These are phyloP conservation scores for Rubia peregrina DNA, from an alignment of 305 asterid genomes.

Conservation along the genomic window DNA sequence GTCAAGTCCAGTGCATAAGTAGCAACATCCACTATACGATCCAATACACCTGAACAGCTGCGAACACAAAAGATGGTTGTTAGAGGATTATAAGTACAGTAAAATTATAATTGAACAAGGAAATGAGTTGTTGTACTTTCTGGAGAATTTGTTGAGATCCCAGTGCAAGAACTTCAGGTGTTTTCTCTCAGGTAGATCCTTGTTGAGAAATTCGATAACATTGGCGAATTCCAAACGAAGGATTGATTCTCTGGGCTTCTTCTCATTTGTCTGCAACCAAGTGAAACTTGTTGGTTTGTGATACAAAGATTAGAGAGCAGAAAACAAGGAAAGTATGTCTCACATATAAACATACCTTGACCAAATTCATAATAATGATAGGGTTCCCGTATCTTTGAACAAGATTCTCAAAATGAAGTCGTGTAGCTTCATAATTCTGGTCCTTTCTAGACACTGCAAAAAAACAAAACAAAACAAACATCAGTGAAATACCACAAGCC, in stretches of 20 bases:
- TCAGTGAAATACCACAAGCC: conserved; percentile 10
- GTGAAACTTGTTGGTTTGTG: conserved; percentile 11
- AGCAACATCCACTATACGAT: conserved; percentile 63
- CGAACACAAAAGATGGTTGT: conserved; percentile 18
- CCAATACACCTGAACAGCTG: conserved; percentile 61
- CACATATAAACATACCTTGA: conserved; percentile 52
- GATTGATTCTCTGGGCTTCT: conserved; percentile 90
- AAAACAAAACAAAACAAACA: conserved; percentile 27
- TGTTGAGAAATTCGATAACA: conserved; percentile 76
- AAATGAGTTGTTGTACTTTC: conserved; percentile 41
- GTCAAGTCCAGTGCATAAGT: conserved; percentile 64
- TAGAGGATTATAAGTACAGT: conserved; percentile 1
- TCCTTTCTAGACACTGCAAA: conserved; percentile 77
- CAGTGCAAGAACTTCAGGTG: conserved; percentile 91
- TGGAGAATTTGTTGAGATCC: conserved; percentile 79
- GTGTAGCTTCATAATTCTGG: conserved; percentile 66
- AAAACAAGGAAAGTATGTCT: conserved; percentile 5
- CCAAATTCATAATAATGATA: conserved; percentile 72
- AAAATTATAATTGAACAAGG: conserved; percentile 2
- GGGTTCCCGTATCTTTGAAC: conserved; percentile 93
- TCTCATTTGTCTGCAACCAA: conserved; percentile 65
- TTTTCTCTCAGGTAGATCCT: conserved; percentile 49
- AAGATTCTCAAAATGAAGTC: conserved; percentile 85
- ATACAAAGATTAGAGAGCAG: neutral
- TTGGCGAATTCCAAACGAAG: conserved; percentile 71